Base-by-base conservation (phyloP, 805 yeast species). In the Starmera caribaea region DNA sequence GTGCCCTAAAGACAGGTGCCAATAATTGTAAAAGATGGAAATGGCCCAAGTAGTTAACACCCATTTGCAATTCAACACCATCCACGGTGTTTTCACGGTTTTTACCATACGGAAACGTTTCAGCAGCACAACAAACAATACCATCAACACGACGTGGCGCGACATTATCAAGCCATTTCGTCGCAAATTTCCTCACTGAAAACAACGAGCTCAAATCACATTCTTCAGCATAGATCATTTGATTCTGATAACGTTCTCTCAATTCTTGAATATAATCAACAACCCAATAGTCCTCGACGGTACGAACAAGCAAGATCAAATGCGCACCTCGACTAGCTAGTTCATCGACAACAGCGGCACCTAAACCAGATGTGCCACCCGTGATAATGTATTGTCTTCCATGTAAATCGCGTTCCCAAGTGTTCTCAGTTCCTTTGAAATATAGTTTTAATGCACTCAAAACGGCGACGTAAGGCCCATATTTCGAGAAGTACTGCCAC, bases 311-410 rank as follows among this genome's bases (percentile, higher is more conserved):
- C 36, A 90, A 54, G 28, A 92, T 74, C 38, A 90, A 50, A 56
- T 92, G 97, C 0, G 97, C 97, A 4, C 98, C 98, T 38, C 75
- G 62, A 0, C 48, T 40, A 0, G 97, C 97, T 50, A 92, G 57
- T 28, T 88, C 88, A 30, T 69, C 66, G 0, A 76, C 92, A 4
- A 84, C 71, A 4, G 75, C 72, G 0, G 90, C 81, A 1, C 98
- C 98, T 44, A 87, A 57, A 0, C 97, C 97, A 1, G 94, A 73
- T 0, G 97, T 90, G 2, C 95, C 98, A n/a, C 98, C 98, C 0
- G 92, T 82, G 7, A 85, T 69, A 16, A 84, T 65, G 50, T 69
- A 82, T 5, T 89, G 97, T 52, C 79, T 78, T 2, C 97, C 97
- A 55, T 92, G 96, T 56, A 90, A 61, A 47, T 88, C 89, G 43